These are phyloP conservation scores for Alternaria triticimaculans DNA, from an alignment of 2,329 filamentous ascomycete genomes.

Conservation along the genomic window DNA sequence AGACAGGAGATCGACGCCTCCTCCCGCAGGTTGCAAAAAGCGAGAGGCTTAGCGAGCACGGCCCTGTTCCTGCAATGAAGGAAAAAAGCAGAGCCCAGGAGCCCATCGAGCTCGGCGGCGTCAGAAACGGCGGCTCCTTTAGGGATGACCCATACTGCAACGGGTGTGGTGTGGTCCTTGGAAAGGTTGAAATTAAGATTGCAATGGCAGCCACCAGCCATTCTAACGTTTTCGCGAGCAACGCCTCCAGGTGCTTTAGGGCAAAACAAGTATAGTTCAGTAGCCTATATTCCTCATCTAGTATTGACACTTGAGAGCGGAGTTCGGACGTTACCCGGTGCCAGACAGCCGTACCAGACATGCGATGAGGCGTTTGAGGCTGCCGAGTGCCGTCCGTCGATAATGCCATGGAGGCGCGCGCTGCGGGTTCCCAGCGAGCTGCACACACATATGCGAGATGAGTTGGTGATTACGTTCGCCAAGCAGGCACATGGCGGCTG, in stretches of 20 bases:
- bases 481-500: slow-evolving; percentile 8
- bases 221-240: slow-evolving; percentile 7
- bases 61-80: slow-evolving; percentile 18
- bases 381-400: not conserved
- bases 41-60: slow-evolving; percentile 29
- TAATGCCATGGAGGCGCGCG: not conserved
- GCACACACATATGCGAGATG: slow-evolving; percentile 15
- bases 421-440: slow-evolving; percentile 5
- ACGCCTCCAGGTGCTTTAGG: slow-evolving; percentile 17
- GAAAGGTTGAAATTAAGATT: slow-evolving; percentile 36
- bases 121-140: slow-evolving; percentile 32
- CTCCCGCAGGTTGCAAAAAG: slow-evolving; percentile 25
- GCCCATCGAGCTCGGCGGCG: slow-evolving; percentile 27
- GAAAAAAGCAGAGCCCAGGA: slow-evolving; percentile 16
- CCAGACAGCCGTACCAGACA: slow-evolving; percentile 3
- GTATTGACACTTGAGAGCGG: slow-evolving; percentile 25
- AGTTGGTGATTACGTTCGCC: slow-evolving; percentile 8
- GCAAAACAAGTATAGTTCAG: slow-evolving; percentile 13
- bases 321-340: slow-evolving; percentile 12
- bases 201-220: slow-evolving; percentile 31
- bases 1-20: slow-evolving; percentile 32
- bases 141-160: slow-evolving; percentile 28
- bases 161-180: slow-evolving; percentile 24
- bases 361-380: not conserved
- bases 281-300: slow-evolving; percentile 19